phyloP scores from a whole-genome alignment of 1,284 basidiomycete genomes.

The Singerocomus rubriflavus region DNA sequence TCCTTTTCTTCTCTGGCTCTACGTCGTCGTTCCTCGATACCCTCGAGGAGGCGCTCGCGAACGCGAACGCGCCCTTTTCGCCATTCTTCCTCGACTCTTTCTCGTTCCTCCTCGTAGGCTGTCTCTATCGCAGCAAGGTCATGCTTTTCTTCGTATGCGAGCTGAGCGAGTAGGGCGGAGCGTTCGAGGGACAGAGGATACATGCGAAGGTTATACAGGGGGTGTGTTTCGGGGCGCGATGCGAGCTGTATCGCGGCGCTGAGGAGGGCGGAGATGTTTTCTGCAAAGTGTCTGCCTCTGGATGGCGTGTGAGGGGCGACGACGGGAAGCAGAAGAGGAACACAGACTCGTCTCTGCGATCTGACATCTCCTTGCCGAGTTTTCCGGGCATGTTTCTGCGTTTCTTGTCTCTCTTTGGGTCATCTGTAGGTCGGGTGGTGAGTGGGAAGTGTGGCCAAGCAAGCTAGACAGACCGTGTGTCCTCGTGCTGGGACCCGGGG shows the following conservation, averaged over 20 bases:
- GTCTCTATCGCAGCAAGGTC: conserved; percentile 58
- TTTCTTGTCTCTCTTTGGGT: conserved; percentile 56
- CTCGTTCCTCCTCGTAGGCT: conserved; percentile 73
- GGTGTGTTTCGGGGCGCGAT: conserved; percentile 59
- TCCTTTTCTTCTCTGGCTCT: conserved; percentile 80
- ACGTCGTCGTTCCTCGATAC: conserved; percentile 73
- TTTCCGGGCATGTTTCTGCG: conserved; percentile 65
- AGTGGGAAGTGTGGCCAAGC: background rate
- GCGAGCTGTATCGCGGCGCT: conserved; percentile 56
- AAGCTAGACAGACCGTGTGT: conserved; percentile 33
- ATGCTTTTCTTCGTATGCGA: conserved; percentile 62
- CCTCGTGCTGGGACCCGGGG: conserved; percentile 40
- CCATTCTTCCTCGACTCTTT: conserved; percentile 77
- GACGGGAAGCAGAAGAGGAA: conserved; percentile 11
- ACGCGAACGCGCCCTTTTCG: conserved; percentile 65
- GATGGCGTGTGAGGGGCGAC: conserved; percentile 10
- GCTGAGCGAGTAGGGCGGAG: conserved; percentile 63
- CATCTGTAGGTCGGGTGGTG: conserved; percentile 31
- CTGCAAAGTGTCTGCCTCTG: conserved; percentile 53
- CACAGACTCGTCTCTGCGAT: conserved; percentile 71
- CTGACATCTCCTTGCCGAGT: conserved; percentile 64
- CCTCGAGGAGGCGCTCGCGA: conserved; percentile 71
- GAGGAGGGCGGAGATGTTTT: conserved; percentile 55
- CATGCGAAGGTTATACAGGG: conserved; percentile 64
- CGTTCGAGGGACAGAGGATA: conserved; percentile 72